Base-by-base conservation (phyloP, 2,329 filamentous ascomycete genomes). In the Fusarium continuum region DNA sequence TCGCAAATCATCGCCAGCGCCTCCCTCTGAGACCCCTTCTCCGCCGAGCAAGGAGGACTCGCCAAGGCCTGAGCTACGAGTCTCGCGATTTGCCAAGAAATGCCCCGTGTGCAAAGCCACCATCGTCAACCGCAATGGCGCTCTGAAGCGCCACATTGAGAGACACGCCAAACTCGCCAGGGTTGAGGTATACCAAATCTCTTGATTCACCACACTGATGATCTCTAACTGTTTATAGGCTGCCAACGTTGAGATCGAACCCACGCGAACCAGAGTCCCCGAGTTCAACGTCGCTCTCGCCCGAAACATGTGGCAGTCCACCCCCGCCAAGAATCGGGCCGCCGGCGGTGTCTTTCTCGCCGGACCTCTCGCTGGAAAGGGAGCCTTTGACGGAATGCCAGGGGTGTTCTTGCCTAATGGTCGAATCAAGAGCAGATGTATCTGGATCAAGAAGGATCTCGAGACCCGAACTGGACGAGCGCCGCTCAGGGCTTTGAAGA, bases 391-490 rank as follows among this genome's bases (percentile, higher is more conserved):
- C 0, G 61, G 61, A 0, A 49, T 63, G 36, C 56, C 61, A 0
- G 13, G 6, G 1, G 32, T 54, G 0, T 65, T 63, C 1, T 34
- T 58, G 13, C 20, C 14, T 1, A 63, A 36, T 6, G 61, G 61
- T 5, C 61, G 61, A 0, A 20, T 63, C 31, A 58, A 41, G 46
- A 45, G 22, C 8, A 38, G 28, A 16, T 35, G 20, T 19, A 10
- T 29, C 23, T 65, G 61, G 56, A 40, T 65, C 1, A 19, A 55
- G 29, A 65, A 53, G 6, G 35, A 36, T 8, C 38, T 58, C 5
- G 41, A 46, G 1, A 14, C 46, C 4, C 22, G 55, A 3, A 25
- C 41, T 28, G 55, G 55, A 8, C 35, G 56, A 17, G 19, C 41
- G 4, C 28, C 56, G 2, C 22, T 62, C 8, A 29, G 23, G 5